phyloP scores from a whole-genome alignment of 208 protist species.

The Trypanosoma brucei region DNA sequence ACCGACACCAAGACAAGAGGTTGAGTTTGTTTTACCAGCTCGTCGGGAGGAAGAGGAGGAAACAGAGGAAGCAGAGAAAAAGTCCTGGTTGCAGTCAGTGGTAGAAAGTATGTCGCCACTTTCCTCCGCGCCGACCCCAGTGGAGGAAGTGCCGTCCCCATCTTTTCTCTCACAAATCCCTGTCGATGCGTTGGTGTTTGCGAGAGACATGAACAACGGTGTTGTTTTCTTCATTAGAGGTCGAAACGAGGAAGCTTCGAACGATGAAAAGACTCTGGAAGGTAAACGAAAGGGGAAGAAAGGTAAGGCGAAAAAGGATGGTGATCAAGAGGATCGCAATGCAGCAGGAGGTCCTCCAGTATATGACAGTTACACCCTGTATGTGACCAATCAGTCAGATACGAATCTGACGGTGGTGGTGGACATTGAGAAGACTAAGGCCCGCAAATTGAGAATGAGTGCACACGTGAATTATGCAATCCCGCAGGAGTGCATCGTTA shows the following conservation, averaged over 20 bases:
- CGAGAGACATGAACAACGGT: slow-evolving; percentile 6
- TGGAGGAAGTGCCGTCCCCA: not conserved
- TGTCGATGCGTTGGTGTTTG: slow-evolving; percentile 4
- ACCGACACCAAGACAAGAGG: not conserved
- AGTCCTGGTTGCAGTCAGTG: too few relatives aligned
- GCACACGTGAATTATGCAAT: not conserved
- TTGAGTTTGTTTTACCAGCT: too few relatives aligned
- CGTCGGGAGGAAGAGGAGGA: too few relatives aligned
- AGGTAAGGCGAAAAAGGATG: too few relatives aligned
- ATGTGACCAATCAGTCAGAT: not conserved
- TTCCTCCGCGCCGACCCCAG: too few relatives aligned
- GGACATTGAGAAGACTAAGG: not conserved
- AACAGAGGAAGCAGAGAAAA: too few relatives aligned
- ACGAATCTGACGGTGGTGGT: not conserved
- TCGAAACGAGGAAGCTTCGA: not conserved
- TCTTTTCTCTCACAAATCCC: not conserved
- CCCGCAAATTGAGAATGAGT: not conserved
- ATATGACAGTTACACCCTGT: slow-evolving; percentile 15
- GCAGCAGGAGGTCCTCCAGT: too few relatives aligned
- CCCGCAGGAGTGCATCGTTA: not conserved
- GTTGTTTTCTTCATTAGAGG: slow-evolving; percentile 16
- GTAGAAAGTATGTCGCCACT: too few relatives aligned
- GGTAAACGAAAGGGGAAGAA: too few relatives aligned
- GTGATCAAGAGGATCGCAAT: too few relatives aligned
- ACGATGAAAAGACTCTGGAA: too few relatives aligned